Percentiles rank a stretch among this genome's conserved stretches.
phyloP scores from a whole-genome alignment of 139 green algal species.

The Picochlorum sp. region DNA sequence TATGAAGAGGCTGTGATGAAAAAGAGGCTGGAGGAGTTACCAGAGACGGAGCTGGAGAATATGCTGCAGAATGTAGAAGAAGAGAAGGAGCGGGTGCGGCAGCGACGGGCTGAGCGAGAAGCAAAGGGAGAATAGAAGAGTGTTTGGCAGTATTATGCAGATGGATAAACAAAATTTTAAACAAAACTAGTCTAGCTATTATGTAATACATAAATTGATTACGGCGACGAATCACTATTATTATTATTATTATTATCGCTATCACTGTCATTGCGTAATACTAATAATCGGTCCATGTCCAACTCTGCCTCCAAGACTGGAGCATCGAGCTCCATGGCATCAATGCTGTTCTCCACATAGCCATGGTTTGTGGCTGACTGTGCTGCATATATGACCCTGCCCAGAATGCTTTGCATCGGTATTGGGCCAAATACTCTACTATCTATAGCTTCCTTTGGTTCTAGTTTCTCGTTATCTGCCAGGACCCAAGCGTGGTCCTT shows the following conservation, averaged over 20 bases:
- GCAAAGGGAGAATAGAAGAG: neutral
- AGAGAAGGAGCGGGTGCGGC: conserved; percentile 6
- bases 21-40: conserved; percentile 93
- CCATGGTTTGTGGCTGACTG: conserved; percentile 17
- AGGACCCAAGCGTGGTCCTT: conserved; percentile 75
- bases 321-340: conserved; percentile 21
- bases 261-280: conserved; percentile 7
- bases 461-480: conserved; percentile 59
- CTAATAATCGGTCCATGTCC: conserved; percentile 25
- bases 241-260: neutral
- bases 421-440: conserved; percentile 50
- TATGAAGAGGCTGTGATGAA: conserved; percentile 97
- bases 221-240: neutral
- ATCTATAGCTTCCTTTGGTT: conserved; percentile 38
- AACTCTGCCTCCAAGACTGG: conserved; percentile 40
- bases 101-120: neutral
- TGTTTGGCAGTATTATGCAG: neutral
- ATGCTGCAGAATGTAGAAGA: conserved; percentile 23
- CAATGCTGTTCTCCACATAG: conserved; percentile 30
- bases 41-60: conserved; percentile 43
- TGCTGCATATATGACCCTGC: conserved; percentile 25
- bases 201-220: neutral
- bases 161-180: neutral
- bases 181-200: neutral
- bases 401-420: conserved; percentile 31